Evolutionary conservation across 2,329 filamentous ascomycete species (phyloP), one percentile per base, ranked within the genome.

Genomic region (Monilinia laxa): DNA sequence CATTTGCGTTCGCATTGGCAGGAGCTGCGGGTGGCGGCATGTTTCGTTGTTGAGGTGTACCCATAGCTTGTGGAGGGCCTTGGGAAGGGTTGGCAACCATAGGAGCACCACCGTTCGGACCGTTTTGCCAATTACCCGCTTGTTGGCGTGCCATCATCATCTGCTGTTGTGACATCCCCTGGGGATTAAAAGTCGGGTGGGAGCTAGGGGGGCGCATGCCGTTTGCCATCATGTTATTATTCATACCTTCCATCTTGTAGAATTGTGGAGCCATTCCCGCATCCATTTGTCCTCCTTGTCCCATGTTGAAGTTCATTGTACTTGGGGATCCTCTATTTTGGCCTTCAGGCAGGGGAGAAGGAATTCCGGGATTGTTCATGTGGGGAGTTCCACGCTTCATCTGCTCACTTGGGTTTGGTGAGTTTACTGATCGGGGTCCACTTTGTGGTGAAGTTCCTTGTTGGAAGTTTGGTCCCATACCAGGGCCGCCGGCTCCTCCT

Each of bases 341-440:
- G 18, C 86, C 89, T 75, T 91, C 90, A 3, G 89, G 88, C 69
- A 90, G 82, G 10, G 87, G 90, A 31, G 88, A 92, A 31, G 89
- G 88, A 70, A 92, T 87, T 66, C 84, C 87, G 49, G 84, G 84
- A 67, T 85, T 85, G 73, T 85, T 85, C 83, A 92, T 87, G 77
- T 91, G 90, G 35, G 90, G 89, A 35, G 89, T 91, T 60, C 87
- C 87, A 62, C 90, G 88, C 82, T 91, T 92, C 84, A 92, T 92
- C 78, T 90, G 89, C 69, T 93, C 91, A 55, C 84, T 82, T 28
- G 91, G 89, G 75, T 91, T 93, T 47, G 91, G 91, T 14, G 91
- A 93, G 35, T 90, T 87, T 45, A 87, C 90, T 68, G 84, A 83
- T 74, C 89, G 85, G 70, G 83, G 70, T 56, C 84, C 88, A 58